Conservation (phyloP, 164 flowering plant species). For the Kalanchoe fedtschenkoi region DNA sequence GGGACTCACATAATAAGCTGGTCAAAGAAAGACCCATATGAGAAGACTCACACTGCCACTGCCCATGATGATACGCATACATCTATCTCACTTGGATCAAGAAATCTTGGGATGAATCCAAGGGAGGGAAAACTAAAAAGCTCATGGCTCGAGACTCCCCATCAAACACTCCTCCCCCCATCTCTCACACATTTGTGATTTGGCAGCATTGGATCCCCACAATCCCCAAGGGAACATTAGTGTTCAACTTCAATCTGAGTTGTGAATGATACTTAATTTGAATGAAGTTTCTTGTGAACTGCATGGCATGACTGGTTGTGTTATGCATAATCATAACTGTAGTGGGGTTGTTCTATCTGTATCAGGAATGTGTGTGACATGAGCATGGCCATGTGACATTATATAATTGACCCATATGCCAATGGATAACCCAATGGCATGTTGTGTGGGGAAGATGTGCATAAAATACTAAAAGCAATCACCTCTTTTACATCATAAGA, state of each 20-base stretch:
- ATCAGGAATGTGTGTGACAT: too few relatives aligned
- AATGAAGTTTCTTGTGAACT: not conserved
- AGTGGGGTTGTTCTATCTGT: too few relatives aligned
- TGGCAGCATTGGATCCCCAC: not conserved
- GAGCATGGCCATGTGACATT: slow-evolving; percentile 5
- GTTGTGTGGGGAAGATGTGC: not conserved
- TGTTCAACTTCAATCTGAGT: not conserved
- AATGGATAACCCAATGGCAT: slow-evolving; percentile 2
- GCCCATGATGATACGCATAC: not conserved
- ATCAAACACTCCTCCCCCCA: not conserved
- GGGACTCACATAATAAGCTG: not conserved
- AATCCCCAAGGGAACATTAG: not conserved
- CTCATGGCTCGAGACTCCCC: slow-evolving; percentile 3
- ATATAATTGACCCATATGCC: slow-evolving; percentile 3
- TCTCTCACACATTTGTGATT: not conserved
- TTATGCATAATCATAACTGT: not conserved
- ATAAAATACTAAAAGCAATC: not conserved
- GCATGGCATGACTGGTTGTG: not conserved
- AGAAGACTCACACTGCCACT: slow-evolving; percentile 4
- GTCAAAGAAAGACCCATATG: not conserved
- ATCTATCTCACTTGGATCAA: not conserved
- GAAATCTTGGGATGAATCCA: slow-evolving; percentile 3
- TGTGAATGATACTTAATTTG: not conserved
- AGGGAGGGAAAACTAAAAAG: too few relatives aligned
- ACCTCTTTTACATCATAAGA: not conserved